Percentiles rank a stretch among this genome's conserved stretches.
Evolutionary conservation across 2,329 filamentous ascomycete genomes (phyloP).

Genomic region (Corynespora cassiicola): DNA sequence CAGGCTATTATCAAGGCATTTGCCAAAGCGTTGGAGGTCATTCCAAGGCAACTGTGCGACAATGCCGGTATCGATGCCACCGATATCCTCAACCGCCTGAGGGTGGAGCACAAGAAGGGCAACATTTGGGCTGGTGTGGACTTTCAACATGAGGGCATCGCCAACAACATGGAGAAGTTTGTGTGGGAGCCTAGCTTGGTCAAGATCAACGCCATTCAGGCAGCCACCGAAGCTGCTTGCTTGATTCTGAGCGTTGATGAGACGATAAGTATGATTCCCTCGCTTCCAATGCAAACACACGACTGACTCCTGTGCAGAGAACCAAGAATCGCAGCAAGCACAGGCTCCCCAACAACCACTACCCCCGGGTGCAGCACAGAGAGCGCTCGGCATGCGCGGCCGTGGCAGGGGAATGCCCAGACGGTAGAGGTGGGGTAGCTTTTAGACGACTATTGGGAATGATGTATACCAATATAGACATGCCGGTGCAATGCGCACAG

Average conservation of each 20-base stretch:
- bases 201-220: constrained; percentile 97
- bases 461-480: constrained; percentile 33
- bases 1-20: constrained; percentile 98
- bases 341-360: constrained; percentile 77
- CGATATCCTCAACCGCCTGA: constrained; percentile 94
- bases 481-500: constrained; percentile 12
- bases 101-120: constrained; percentile 94
- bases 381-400: constrained; percentile 82
- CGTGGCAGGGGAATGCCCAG: constrained; percentile 75
- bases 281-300: constrained; percentile 2
- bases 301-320: constrained; percentile 59
- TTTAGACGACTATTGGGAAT: constrained; percentile 2
- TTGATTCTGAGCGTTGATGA: constrained; percentile 96
- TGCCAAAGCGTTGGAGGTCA: constrained; percentile 94
- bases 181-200: constrained; percentile 97
- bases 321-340: constrained; percentile 88
- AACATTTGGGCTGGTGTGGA: constrained; percentile 95
- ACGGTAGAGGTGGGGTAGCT: constrained; percentile 57
- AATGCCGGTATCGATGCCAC: constrained; percentile 98
- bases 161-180: constrained; percentile 93
- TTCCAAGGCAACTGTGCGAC: constrained; percentile 96
- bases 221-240: constrained; percentile 93
- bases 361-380: constrained; percentile 75
- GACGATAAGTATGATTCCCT: constrained; percentile 75
- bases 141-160: constrained; percentile 88